Evolutionary conservation across 2,329 filamentous ascomycete species (phyloP), one percentile per base, ranked within the genome.

Genomic region (Pseudogymnoascus sp.): DNA sequence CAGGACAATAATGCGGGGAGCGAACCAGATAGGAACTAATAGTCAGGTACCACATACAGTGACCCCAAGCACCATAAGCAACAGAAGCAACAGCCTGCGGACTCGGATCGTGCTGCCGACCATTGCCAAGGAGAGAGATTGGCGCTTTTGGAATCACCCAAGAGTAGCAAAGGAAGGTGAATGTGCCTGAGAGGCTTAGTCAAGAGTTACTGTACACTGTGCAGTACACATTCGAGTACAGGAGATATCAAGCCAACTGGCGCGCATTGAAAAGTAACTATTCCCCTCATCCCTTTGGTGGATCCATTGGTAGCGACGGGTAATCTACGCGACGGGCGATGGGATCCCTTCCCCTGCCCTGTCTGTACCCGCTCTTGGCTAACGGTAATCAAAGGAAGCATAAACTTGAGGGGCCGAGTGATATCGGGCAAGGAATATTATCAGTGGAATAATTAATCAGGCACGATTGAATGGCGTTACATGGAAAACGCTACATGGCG

Each of bases 1-100:
- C 46, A n/a, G 19, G 46, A 56, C 46, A 33, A 56, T 56, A 33
- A 56, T 56, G 46, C 46, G 46, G 46, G 46, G 46, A 56, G 33
- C 26, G 46, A 56, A 14, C 46, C 46, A 56, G n/a, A 16, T 4
- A 16, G 28, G n/a, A 33, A 4, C 46, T 56, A 33, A 56, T 56
- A 4, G 46, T 56, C 46, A 56, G 46, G 26, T 33, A 56, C 46
- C n/a, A 31, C 10, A 56, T 56, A 56, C 26, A 56, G 46, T 28
- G 26, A 19, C 46, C 19, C 41, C 26, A 28, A 11, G 24, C 24
- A 28, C 24, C 22, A 50, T 14, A 56, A 56, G 46, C 46, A 31
- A 19, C 16, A 33, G 8, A 33, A 56, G 46, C 46, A 56, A 56
- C 10, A 56, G n/a, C 46, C 46, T 56, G n/a, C 26, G n/a, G n/a